These are phyloP conservation scores for Paramecium primaurelia DNA, from an alignment of 73 alveolate species.

Conservation along the genomic window DNA sequence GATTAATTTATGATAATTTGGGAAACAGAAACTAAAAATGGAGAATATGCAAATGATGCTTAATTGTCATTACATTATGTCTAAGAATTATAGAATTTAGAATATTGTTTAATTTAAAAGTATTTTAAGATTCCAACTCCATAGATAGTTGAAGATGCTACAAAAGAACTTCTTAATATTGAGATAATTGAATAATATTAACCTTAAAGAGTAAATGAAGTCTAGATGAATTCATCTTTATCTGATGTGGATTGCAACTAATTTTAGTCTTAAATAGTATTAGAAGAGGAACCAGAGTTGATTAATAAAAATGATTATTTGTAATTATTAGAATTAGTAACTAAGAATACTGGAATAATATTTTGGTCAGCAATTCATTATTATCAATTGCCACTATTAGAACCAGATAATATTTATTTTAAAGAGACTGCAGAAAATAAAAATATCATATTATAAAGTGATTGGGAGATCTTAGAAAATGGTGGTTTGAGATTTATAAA, in stretches of 20 bases:
- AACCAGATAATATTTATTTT: not conserved
- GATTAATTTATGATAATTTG: not conserved
- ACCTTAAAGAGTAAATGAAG: not conserved
- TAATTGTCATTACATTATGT: not conserved
- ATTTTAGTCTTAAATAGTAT: not conserved
- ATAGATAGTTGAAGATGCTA: not conserved
- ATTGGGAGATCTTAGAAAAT: conserved; percentile 54
- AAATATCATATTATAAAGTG: not conserved
- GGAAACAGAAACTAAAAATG: conserved; percentile 26
- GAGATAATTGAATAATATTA: not conserved
- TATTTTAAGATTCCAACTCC: not conserved
- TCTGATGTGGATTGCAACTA: conserved; percentile 3
- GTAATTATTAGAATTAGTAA: not conserved
- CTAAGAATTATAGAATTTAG: not conserved
- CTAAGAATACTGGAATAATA: not conserved
- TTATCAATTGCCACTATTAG: not conserved
- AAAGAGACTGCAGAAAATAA: not conserved
- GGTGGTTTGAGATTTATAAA: conserved; percentile 54
- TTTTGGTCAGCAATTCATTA: not conserved
- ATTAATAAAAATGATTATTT: not conserved
- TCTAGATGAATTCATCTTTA: not conserved
- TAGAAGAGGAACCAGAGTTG: not conserved
- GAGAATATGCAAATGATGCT: conserved; percentile 38
- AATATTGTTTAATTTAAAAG: not conserved
- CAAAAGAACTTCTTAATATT: not conserved